These are phyloP conservation scores for Hypoxylon sp. DNA, from an alignment of 2,329 filamentous ascomycete genomes.

Conservation along the genomic window DNA sequence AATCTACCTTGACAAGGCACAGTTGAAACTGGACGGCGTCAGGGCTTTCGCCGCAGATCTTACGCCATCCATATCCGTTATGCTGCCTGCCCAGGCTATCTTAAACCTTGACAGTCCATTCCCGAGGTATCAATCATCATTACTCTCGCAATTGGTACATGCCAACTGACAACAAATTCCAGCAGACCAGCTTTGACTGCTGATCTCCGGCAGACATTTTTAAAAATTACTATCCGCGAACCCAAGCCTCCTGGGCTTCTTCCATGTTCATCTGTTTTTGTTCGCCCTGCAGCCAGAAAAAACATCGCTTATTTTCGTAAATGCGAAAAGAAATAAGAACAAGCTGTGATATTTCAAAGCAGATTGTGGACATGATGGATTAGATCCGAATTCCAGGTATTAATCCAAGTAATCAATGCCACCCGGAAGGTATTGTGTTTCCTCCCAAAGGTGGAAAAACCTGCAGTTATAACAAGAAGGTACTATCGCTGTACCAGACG, in stretches of 20 bases:
- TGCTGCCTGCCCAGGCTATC: conserved; percentile 36
- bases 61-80: conserved; percentile 28
- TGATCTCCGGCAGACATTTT: conserved; percentile 49
- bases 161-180: conserved; percentile 44
- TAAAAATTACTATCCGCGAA: conserved; percentile 56
- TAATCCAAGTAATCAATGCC: conserved; percentile 53
- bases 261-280: conserved; percentile 55
- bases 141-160: conserved; percentile 46
- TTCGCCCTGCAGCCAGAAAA: conserved; percentile 53
- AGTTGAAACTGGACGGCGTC: conserved; percentile 31
- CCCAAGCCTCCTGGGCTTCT: conserved; percentile 58
- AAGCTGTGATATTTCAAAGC: conserved; percentile 44
- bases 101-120: conserved; percentile 48
- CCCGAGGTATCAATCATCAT: conserved; percentile 55
- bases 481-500: conserved; percentile 74
- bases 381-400: conserved; percentile 49
- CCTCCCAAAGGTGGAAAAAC: conserved; percentile 27
- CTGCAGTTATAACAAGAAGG: conserved; percentile 54
- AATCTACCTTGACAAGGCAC: conserved; percentile 39
- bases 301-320: conserved; percentile 53
- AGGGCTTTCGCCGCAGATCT: conserved; percentile 45
- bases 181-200: conserved; percentile 49
- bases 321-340: conserved; percentile 48
- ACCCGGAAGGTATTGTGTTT: conserved; percentile 43
- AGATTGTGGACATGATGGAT: conserved; percentile 44